These are phyloP conservation scores for Monosporozyma yasuniensis DNA, from an alignment of 805 yeast species.

Conservation along the genomic window DNA sequence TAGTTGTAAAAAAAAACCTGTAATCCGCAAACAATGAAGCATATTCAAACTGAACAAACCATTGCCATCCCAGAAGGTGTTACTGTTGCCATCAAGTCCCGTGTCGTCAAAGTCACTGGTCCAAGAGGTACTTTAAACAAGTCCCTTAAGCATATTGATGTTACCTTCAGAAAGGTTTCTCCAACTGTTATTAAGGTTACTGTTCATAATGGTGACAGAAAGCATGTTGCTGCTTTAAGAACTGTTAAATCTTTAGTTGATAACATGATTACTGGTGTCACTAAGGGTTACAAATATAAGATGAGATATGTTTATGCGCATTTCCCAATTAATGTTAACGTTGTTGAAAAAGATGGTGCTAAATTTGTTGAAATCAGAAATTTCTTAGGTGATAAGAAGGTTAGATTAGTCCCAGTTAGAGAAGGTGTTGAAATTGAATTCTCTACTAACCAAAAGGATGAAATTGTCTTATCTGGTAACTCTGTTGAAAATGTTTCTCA, in stretches of 20 bases:
- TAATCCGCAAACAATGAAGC: constrained; percentile 46
- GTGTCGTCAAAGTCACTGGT: constrained; percentile 83
- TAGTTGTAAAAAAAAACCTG: background rate
- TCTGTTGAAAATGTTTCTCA: constrained; percentile 77
- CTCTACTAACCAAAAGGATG: constrained; percentile 86
- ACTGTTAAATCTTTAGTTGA: constrained; percentile 92
- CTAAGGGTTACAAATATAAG: constrained; percentile 98
- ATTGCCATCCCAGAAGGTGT: constrained; percentile 90
- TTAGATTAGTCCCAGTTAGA: constrained; percentile 75
- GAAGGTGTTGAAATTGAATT: constrained; percentile 84
- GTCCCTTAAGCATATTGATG: constrained; percentile 90
- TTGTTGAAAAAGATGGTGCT: constrained; percentile 67
- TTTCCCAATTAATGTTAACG: constrained; percentile 99
- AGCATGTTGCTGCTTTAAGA: constrained; percentile 99
- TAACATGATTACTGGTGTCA: constrained; percentile 97
- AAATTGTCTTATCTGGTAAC: constrained; percentile 74
- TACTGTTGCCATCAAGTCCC: constrained; percentile 81
- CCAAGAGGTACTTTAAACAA: constrained; percentile 94
- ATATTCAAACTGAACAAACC: constrained; percentile 78
- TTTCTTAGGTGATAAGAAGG: constrained; percentile 98
- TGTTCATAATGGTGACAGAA: constrained; percentile 98
- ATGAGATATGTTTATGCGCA: constrained; percentile 99
- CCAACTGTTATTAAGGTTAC: constrained; percentile 60
- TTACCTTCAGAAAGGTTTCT: constrained; percentile 75
- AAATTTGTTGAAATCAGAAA: constrained; percentile 92